Base-by-base conservation (phyloP, 2,329 filamentous ascomycete species). In the Cladosporium sp. region DNA sequence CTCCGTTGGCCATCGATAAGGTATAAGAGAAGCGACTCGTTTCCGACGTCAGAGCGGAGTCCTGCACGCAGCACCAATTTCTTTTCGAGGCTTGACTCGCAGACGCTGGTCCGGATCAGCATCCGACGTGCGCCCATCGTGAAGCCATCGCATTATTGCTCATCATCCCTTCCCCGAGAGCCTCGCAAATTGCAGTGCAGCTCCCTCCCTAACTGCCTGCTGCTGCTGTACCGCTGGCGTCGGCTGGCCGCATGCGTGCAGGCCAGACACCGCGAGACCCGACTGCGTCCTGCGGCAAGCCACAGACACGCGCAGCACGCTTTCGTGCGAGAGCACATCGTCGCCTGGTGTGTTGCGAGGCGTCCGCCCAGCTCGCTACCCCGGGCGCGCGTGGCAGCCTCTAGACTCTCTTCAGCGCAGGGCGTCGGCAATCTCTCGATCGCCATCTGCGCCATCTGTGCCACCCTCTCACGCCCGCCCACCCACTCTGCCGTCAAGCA, bases 351-450 rank as follows among this genome's bases (percentile, higher is more conserved):
- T n/a, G n/a, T n/a, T 32, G 40, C 19, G 52, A 55, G 52, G 52
- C 52, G 52, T 47, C 40, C 12, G 52, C 52, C 52, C 52, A 37
- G 32, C 32, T 55, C 52, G 40, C 52, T 55, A 36, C 40, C 28
- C 39, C 40, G 34, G 52, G 36, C 32, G 17, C 39, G 20, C 32
- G 47, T 50, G 47, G 47, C 36, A 19, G 36, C 36, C 39, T 45
- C 51, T 37, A 54, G 51, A 37, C 40, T 25, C 20, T 55, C 52
- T 55, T 55, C 52, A 55, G 52, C 52, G 19, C 52, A 55, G n/a
- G 52, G 52, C 40, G 40, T 47, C 52, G 52, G 52, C 52, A 55
- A 55, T 55, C 52, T 55, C 52, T 55, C 52, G 52, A 55, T 55
- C 52, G 32, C 50, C 45, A 48, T 48, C 25, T 48, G 45, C 28